Evolutionary conservation across 805 yeast species (phyloP).

Genomic region (Candida sanyiensis): DNA sequence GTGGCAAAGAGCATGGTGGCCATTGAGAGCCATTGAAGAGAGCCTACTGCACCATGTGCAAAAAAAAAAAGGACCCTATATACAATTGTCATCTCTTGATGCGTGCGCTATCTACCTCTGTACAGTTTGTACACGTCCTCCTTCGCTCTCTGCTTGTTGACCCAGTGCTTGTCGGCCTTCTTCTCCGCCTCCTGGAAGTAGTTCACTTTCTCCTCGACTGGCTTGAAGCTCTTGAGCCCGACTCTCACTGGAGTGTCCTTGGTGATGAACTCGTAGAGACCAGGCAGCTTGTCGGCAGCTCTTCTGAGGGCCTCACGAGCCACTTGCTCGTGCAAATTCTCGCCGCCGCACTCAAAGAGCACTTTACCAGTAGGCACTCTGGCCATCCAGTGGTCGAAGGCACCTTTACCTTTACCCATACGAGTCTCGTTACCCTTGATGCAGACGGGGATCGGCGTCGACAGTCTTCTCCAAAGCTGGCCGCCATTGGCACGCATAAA

Average conservation of each 20-base stretch:
- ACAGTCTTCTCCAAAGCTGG: constrained; percentile 69
- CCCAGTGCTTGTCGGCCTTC: constrained; percentile 61
- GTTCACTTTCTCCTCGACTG: constrained; percentile 40
- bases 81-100: background rate
- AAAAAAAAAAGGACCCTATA: too few species aligned
- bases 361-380: constrained; percentile 95
- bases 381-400: constrained; percentile 94
- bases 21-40: constrained; percentile 39
- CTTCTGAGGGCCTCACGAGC: constrained; percentile 88
- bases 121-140: constrained; percentile 50
- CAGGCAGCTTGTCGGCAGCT: constrained; percentile 90
- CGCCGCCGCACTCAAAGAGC: constrained; percentile 75
- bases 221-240: constrained; percentile 54
- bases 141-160: constrained; percentile 47
- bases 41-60: too few species aligned
- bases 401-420: constrained; percentile 99
- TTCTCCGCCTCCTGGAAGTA: constrained; percentile 47
- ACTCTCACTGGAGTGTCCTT: constrained; percentile 61
- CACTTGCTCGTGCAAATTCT: constrained; percentile 75
- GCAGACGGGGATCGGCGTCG: constrained; percentile 85
- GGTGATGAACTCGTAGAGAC: constrained; percentile 79
- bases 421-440: constrained; percentile 97
- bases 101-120: constrained; percentile 46
- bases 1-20: constrained; percentile 82
- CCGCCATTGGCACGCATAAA: constrained; percentile 77